Evolutionary conservation across 1,139 yeast species (phyloP), one percentile per base, ranked within the genome.

Genomic region (Wickerhamomyces sp.): DNA sequence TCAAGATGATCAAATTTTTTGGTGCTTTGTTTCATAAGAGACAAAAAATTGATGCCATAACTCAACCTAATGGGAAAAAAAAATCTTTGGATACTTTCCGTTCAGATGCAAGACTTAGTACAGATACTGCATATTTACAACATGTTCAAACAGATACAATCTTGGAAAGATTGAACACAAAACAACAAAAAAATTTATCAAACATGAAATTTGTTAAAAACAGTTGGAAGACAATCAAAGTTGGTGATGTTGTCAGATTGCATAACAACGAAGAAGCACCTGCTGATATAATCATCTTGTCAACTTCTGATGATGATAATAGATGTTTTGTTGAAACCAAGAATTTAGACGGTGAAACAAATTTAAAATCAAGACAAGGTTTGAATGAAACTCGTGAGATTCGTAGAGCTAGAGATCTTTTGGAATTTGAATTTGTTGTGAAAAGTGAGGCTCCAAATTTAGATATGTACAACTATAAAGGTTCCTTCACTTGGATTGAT

Each of bases 321-420:
- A 88, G 81, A 31, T 89, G 97, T 62, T 89, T 81, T 54, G 79
- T 89, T 26, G 98, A 91, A 60, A 91, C 98, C 1, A 89, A 88
- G 55, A 91, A 91, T 58, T 71, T 91, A 51, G 98, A 91, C 61
- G 98, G 98, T 57, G 98, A 91, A 61, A 87, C 97, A 2, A 91
- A 91, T 56, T 68, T 91, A 55, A 91, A 91, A 59, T 75, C 77
- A 32, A 82, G 88, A 42, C 80, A 78, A 45, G 78, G 94, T 8
- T 62, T 91, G 37, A 74, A 76, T 40, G 76, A 86, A 49, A 88
- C 94, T 18, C 72, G 77, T 25, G 58, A 64, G 6, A 65, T 86
- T 36, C 72, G 70, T 48, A 87, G 76, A 49, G 70, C 93, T 1
- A 65, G 70, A 27, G 96, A 89, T 53, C 70, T 89, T 41, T 80